These are phyloP conservation scores for Trametes meyenii DNA, from an alignment of 768 basidiomycete genomes.

Conservation along the genomic window DNA sequence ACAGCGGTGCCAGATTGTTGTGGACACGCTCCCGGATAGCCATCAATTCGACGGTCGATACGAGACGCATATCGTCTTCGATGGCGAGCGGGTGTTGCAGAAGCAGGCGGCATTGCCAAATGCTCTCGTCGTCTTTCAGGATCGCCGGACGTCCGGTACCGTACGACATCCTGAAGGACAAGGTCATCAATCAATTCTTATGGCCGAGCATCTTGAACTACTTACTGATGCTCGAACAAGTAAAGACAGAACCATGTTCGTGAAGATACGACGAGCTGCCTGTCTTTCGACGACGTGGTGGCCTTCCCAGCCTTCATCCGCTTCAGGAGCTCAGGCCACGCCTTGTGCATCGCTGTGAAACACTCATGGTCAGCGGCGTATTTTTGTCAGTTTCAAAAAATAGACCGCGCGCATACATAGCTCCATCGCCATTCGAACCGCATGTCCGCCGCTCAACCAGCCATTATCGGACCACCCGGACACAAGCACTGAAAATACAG, in stretches of 20 bases:
- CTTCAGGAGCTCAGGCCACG: slow-evolving; percentile 81
- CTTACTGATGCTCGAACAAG: slow-evolving; percentile 92
- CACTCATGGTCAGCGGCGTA: background rate
- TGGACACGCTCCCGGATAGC: slow-evolving; percentile 85
- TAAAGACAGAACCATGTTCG: slow-evolving; percentile 94
- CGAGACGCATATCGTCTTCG: slow-evolving; percentile 92
- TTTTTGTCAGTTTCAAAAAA: too few species aligned
- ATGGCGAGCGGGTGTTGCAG: slow-evolving; percentile 87
- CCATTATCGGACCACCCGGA: slow-evolving; percentile 96
- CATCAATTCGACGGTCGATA: slow-evolving; percentile 94
- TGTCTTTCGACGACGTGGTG: slow-evolving; percentile 62
- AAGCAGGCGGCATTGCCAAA: slow-evolving; percentile 76
- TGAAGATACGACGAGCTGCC: slow-evolving; percentile 77
- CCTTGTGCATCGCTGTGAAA: slow-evolving; percentile 78
- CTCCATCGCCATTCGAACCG: slow-evolving; percentile 97
- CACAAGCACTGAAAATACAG: slow-evolving; percentile 63
- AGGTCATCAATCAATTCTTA: too few species aligned
- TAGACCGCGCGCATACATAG: slow-evolving; percentile 58
- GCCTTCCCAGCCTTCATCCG: slow-evolving; percentile 74
- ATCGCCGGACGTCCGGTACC: slow-evolving; percentile 94
- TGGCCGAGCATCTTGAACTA: too few species aligned
- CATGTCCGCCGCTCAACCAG: slow-evolving; percentile 94
- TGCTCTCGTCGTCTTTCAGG: slow-evolving; percentile 90
- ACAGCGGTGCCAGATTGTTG: slow-evolving; percentile 73
- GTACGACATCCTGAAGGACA: slow-evolving; percentile 76